phyloP scores from a whole-genome alignment of 495 filamentous ascomycete genomes.

The Pseudomonodictys pantanalensis region DNA sequence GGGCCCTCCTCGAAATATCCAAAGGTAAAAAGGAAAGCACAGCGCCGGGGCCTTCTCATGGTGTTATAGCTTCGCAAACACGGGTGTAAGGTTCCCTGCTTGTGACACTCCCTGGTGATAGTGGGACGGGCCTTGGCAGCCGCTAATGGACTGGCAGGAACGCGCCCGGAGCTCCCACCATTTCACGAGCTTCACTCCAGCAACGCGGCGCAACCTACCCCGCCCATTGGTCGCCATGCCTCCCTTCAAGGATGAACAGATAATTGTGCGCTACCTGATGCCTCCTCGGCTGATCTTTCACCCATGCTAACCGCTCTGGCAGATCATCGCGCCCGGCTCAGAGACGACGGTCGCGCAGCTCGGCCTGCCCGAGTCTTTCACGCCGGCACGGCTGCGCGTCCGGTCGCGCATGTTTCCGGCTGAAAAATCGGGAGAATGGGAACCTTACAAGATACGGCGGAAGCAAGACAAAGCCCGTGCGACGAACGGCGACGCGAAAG shows the following conservation, averaged over 20 bases:
- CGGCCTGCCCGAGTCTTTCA: conserved; percentile 86
- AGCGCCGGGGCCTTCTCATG: neutral
- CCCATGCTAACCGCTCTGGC: conserved; percentile 18
- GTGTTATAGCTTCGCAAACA: neutral
- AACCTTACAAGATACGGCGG: conserved; percentile 74
- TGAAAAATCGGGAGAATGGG: conserved; percentile 73
- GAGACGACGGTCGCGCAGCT: conserved; percentile 91
- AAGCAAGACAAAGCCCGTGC: conserved; percentile 44
- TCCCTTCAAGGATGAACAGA: conserved; percentile 74
- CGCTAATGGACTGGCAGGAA: neutral
- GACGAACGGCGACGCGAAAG: conserved; percentile 38
- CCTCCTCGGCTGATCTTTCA: neutral
- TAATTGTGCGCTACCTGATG: conserved; percentile 52
- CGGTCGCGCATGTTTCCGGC: conserved; percentile 91
- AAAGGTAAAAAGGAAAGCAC: neutral
- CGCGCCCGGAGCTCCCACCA: neutral
- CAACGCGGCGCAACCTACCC: conserved; percentile 15
- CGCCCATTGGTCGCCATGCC: conserved; percentile 52
- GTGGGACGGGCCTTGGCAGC: conserved; percentile 3
- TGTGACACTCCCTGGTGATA: neutral
- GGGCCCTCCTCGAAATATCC: neutral
- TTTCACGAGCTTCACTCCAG: neutral
- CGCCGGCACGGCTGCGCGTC: conserved; percentile 75
- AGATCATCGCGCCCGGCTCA: conserved; percentile 93
- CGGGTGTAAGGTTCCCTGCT: too few relatives aligned